Percentiles rank a stretch among this genome's conserved stretches.
Conservation (phyloP, 176 grass and related monocot species). For the Typha latifolia region DNA sequence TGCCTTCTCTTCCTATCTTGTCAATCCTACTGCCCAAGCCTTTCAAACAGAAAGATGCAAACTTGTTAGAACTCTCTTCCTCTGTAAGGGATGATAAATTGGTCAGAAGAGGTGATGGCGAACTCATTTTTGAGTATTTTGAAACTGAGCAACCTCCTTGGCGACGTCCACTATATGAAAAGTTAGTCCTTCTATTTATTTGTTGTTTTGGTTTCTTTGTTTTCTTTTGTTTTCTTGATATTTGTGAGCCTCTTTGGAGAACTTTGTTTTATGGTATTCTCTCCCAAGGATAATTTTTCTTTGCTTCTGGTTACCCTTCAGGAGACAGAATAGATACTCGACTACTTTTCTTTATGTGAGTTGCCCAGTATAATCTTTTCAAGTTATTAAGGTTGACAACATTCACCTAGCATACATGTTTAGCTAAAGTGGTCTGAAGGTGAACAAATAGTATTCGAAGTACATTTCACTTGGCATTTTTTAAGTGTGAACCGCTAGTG, state of each 20-base stretch:
- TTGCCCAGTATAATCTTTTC: too few relatives aligned
- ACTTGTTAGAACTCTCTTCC: constrained; percentile 5
- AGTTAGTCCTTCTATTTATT: constrained; percentile 32
- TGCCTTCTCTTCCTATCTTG: constrained; percentile 30
- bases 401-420: too few relatives aligned
- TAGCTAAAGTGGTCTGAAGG: too few relatives aligned
- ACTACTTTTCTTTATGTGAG: too few relatives aligned
- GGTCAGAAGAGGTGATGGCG: constrained; percentile 8
- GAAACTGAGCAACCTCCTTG: constrained; percentile 74
- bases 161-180: constrained; percentile 52
- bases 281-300: not conserved
- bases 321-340: too few relatives aligned
- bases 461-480: too few relatives aligned
- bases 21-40: constrained; percentile 40
- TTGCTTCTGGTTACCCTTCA: not conserved
- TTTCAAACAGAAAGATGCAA: constrained; percentile 15
- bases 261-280: not conserved
- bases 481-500: too few relatives aligned
- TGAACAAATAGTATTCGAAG: too few relatives aligned
- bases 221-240: not conserved
- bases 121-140: constrained; percentile 81
- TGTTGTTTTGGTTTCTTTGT: not conserved
- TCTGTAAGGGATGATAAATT: constrained; percentile 18
- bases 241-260: not conserved
- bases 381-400: too few relatives aligned